A percentile compares a stretch with the other conserved stretches of the same genome.
Evolutionary conservation across 2,329 filamentous ascomycete species (phyloP).

Genomic region (Metarhizium anisopliae): DNA sequence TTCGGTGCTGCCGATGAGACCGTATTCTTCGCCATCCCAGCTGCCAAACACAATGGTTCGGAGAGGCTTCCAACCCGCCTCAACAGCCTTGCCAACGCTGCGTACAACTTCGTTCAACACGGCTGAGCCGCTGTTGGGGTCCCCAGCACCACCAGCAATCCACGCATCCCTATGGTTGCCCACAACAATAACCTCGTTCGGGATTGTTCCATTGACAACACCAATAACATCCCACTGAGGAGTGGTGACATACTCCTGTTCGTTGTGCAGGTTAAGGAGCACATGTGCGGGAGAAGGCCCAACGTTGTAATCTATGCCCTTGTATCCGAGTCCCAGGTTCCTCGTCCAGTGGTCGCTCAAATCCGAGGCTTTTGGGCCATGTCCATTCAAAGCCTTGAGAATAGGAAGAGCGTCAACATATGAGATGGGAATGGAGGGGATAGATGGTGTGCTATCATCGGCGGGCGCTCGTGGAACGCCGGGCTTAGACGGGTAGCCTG

Average conservation of each 20-base stretch:
- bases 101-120: constrained; percentile 71
- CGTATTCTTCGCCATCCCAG: constrained; percentile 81
- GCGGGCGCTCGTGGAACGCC: constrained; percentile 69
- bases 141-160: constrained; percentile 75
- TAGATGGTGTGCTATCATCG: constrained; percentile 63
- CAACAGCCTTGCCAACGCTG: constrained; percentile 61
- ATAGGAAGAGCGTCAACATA: constrained; percentile 80
- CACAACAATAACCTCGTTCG: constrained; percentile 78
- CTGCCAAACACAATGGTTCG: constrained; percentile 86
- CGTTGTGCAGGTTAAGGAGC: constrained; percentile 64
- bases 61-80: constrained; percentile 50
- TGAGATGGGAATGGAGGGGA: constrained; percentile 86
- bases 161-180: constrained; percentile 92
- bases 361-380: constrained; percentile 69
- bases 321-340: constrained; percentile 64
- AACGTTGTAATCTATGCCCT: constrained; percentile 76
- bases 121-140: constrained; percentile 76
- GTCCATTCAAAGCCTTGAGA: constrained; percentile 80
- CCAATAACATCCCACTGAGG: constrained; percentile 90
- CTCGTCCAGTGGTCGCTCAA: constrained; percentile 64
- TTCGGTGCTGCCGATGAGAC: constrained; percentile 76
- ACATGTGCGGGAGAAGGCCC: constrained; percentile 69
- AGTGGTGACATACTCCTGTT: constrained; percentile 74
- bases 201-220: constrained; percentile 77
- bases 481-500: constrained; percentile 87